Base-by-base conservation (phyloP, 495 filamentous ascomycete genomes). In the Aspergillus heteromorphus region DNA sequence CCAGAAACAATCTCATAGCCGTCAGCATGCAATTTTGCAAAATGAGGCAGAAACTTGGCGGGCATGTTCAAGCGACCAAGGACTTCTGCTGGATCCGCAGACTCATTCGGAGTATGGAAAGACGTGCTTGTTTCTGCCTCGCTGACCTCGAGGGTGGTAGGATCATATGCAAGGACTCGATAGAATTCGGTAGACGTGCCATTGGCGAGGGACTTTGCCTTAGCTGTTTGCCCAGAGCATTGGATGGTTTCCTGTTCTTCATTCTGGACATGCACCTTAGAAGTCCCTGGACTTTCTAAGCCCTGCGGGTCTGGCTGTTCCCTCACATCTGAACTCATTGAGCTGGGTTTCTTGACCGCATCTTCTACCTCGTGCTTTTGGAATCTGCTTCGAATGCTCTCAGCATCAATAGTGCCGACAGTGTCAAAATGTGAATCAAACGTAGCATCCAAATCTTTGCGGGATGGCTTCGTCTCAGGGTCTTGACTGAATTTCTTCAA, bases 1-100 rank as follows among this genome's bases (percentile, higher is more conserved):
- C 86, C 87, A 4, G 84, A 84, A 9, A 86, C 80, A 51, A 92
- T 87, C 49, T 88, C 86, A 57, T 86, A 92, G 1, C 88, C 89
- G 38, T 86, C 76, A 10, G 74, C 66, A 57, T 85, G 76, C 55
- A 93, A 79, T 14, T 76, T 68, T 1, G 72, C 73, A 43, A 92
- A 83, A 52, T 89, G 78, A 0, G 87, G 80, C 30, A 91, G 73
- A 65, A 92, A 93, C 53, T 83, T 85, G 18, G 84, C 75, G 0
- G 87, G 85, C 55, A 86, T 82, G 45, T 83, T 80, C 11, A 92
- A 73, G n/a, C 79, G 82, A 8, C 81, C 73, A 8, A 93, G 69
- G 4, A 85, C 78, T 41, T 90, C 84, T 36, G 80, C 73, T 9
- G 85, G 83, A 21, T 77, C 75, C 0, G 81, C 60, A 2, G 75